A percentile compares a stretch with the other conserved stretches of the same genome.
Conservation (phyloP, 257 asterid genomes). For the Plantago elongata region DNA sequence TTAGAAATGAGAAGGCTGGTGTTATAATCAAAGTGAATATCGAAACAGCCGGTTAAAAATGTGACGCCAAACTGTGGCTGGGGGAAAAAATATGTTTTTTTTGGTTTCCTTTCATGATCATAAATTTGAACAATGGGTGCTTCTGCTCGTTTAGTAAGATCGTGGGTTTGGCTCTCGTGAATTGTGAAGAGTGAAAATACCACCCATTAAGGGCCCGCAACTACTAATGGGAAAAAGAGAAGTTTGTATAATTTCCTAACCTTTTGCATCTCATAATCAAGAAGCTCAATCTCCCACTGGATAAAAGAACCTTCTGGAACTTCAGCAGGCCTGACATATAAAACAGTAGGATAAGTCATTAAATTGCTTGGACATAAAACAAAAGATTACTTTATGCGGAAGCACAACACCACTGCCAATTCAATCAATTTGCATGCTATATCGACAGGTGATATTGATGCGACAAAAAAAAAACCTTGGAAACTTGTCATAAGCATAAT, state of each 20-base stretch:
- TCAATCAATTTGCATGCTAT: background rate
- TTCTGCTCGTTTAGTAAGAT: no score
- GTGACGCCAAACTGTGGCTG: no score
- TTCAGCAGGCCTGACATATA: constrained; percentile 57
- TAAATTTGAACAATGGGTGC: no score
- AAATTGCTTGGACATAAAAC: constrained; percentile 11
- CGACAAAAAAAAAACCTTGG: constrained; percentile 42
- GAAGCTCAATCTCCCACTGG: constrained; percentile 97
- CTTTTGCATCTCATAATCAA: constrained; percentile 90
- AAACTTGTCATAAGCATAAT: constrained; percentile 97
- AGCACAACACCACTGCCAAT: background rate
- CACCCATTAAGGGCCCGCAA: no score
- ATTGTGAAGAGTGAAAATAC: no score
- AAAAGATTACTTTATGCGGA: constrained; percentile 6
- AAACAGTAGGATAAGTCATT: constrained; percentile 13
- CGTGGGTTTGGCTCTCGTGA: no score
- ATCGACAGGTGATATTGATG: constrained; percentile 9
- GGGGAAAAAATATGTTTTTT: background rate
- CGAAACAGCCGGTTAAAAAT: no score
- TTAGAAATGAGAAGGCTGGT: background rate
- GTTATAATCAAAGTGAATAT: no score
- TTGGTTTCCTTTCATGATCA: constrained; percentile 5
- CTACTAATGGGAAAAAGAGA: no score
- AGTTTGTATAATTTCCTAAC: constrained; percentile 28
- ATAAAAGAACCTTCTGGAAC: constrained; percentile 81